phyloP scores from a whole-genome alignment of 1,284 basidiomycete genomes.

The Heterobasidion occidentale region DNA sequence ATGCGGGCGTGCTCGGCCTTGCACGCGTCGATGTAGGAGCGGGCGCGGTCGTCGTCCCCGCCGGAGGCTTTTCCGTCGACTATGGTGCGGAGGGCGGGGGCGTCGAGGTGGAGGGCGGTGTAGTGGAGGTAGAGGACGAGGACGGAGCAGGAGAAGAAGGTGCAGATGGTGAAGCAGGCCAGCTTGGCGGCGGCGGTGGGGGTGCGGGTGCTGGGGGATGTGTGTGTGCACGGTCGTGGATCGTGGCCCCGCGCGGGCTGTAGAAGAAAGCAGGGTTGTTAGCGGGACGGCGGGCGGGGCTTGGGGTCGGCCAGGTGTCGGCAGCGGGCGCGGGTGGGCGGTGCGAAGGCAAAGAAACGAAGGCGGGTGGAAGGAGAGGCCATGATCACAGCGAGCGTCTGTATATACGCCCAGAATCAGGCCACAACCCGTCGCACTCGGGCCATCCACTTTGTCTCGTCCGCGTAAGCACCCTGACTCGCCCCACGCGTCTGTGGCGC shows the following conservation, averaged over 20 bases:
- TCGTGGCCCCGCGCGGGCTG: background rate
- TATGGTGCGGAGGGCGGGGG: background rate
- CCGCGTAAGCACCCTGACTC: too few relatives aligned
- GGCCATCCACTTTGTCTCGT: too few relatives aligned
- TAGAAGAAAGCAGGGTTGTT: too few relatives aligned
- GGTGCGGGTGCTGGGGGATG: background rate
- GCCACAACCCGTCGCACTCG: too few relatives aligned
- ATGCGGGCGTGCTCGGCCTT: background rate
- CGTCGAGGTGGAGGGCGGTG: slow-evolving; percentile 1
- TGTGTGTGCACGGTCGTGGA: background rate
- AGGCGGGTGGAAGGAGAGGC: too few relatives aligned
- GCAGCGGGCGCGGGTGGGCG: background rate
- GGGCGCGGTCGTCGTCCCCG: background rate
- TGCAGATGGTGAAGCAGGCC: slow-evolving; percentile 6
- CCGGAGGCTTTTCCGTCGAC: background rate
- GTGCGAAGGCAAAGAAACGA: background rate
- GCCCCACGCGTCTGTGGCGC: too few relatives aligned
- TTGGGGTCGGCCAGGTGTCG: too few relatives aligned
- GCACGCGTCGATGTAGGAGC: background rate
- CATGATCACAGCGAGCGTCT: too few relatives aligned
- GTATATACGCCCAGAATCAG: too few relatives aligned
- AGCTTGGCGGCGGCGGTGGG: slow-evolving; percentile 8
- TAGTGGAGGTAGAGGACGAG: slow-evolving; percentile 6
- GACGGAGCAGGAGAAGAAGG: slow-evolving; percentile 7
- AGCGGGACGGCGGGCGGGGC: too few relatives aligned